Conservation (phyloP, 1,284 basidiomycete species). For the Ustilago curta region DNA sequence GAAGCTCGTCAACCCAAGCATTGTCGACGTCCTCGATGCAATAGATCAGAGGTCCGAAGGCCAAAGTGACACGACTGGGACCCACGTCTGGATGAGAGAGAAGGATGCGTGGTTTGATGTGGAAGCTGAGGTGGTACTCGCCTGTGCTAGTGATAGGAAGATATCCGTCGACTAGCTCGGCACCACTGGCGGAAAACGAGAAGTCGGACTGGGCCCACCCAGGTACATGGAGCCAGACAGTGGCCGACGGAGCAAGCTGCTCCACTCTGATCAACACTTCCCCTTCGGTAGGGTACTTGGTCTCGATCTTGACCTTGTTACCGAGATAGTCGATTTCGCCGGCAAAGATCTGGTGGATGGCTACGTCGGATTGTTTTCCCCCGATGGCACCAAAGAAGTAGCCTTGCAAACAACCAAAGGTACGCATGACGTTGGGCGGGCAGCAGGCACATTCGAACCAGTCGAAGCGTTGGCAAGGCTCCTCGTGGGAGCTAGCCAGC, state of each 20-base stretch:
- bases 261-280: constrained; percentile 7
- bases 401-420: constrained; percentile 32
- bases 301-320: constrained; percentile 21
- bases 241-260: constrained; percentile 6
- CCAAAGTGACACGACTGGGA: constrained; percentile 14
- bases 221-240: constrained; percentile 26
- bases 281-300: constrained; percentile 24
- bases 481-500: constrained; percentile 31
- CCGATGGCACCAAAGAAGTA: constrained; percentile 27
- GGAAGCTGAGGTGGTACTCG: constrained; percentile 9
- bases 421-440: constrained; percentile 37
- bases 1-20: constrained; percentile 25
- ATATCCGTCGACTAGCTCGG: constrained; percentile 8
- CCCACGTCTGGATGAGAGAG: constrained; percentile 26
- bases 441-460: constrained; percentile 43
- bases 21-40: constrained; percentile 42
- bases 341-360: constrained; percentile 34
- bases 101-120: constrained; percentile 20
- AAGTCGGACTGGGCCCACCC: constrained; percentile 25
- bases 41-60: constrained; percentile 30
- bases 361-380: constrained; percentile 7
- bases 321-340: constrained; percentile 22
- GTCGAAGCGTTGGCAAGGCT: constrained; percentile 30
- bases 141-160: constrained; percentile 11
- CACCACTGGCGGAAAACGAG: constrained; percentile 7